These are phyloP conservation scores for Echites panduratus DNA, from an alignment of 257 asterid genomes.

Conservation along the genomic window DNA sequence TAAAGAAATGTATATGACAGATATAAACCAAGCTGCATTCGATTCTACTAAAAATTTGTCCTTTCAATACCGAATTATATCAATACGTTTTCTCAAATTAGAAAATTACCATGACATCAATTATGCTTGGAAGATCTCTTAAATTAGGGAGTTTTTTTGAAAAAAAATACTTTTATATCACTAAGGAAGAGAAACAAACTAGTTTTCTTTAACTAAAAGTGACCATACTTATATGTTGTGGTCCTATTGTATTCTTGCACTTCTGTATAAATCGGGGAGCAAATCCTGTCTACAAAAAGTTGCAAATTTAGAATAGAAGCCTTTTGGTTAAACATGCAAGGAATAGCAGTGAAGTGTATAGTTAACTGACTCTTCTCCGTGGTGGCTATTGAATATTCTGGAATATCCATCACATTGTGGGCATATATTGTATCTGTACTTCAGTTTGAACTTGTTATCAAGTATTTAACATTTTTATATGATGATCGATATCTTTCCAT, in stretches of 20 bases:
- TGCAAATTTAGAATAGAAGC: not conserved
- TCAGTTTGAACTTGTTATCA: not conserved
- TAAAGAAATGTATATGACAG: not conserved
- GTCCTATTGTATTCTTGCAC: not conserved
- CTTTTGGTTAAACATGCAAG: not conserved
- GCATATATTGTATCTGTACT: not conserved
- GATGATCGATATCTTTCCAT: not conserved
- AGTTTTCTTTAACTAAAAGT: not conserved
- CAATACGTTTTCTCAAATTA: not conserved
- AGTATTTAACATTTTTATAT: not conserved
- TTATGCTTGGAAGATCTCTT: not conserved
- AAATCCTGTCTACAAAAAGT: not conserved
- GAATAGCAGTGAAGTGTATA: not conserved
- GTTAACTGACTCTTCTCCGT: not conserved
- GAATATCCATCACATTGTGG: not conserved
- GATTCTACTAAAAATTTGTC: not conserved
- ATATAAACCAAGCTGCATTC: not conserved
- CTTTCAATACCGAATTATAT: not conserved
- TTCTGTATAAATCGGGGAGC: not conserved
- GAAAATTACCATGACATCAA: not conserved
- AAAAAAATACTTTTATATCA: no score
- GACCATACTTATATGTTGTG: not conserved
- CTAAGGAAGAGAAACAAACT: not conserved
- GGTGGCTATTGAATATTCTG: not conserved
- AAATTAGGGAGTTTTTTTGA: not conserved